Evolutionary conservation across 2,329 filamentous ascomycete species (phyloP).

Genomic region (Fusarium newnesense): DNA sequence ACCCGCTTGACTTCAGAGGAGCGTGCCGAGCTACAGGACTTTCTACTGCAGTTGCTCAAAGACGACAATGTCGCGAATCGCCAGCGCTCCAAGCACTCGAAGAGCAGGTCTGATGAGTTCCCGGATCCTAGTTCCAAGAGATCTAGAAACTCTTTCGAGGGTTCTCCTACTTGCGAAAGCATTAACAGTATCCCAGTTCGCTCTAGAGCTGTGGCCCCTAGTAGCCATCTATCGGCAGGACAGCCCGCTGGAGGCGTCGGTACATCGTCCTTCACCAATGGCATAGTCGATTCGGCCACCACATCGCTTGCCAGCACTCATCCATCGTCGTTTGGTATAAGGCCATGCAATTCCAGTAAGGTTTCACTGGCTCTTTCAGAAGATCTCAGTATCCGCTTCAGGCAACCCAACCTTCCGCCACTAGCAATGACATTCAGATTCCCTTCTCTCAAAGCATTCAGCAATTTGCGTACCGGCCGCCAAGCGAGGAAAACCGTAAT

Average conservation of each 20-base stretch:
- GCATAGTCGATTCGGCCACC: neutral
- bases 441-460: slow-evolving; percentile 21
- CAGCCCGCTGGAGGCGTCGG: slow-evolving; percentile 27
- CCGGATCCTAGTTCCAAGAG: slow-evolving; percentile 29
- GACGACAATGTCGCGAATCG: slow-evolving; percentile 21
- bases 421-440: neutral
- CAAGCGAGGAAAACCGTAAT: neutral
- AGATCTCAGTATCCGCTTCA: neutral
- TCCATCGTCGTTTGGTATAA: slow-evolving; percentile 21
- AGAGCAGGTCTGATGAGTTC: slow-evolving; percentile 40
- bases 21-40: slow-evolving; percentile 41
- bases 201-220: slow-evolving; percentile 17
- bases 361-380: slow-evolving; percentile 45
- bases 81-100: slow-evolving; percentile 23
- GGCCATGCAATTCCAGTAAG: slow-evolving; percentile 48
- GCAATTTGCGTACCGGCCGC: slow-evolving; percentile 15
- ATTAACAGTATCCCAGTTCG: slow-evolving; percentile 40
- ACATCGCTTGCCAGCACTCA: slow-evolving; percentile 22
- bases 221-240: slow-evolving; percentile 13
- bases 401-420: neutral
- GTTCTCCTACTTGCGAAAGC: neutral
- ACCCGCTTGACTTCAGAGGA: slow-evolving; percentile 29
- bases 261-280: slow-evolving; percentile 24
- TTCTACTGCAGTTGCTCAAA: slow-evolving; percentile 35
- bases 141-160: slow-evolving; percentile 25